Base-by-base conservation (phyloP, 768 basidiomycete species). In the Amanita muscaria region DNA sequence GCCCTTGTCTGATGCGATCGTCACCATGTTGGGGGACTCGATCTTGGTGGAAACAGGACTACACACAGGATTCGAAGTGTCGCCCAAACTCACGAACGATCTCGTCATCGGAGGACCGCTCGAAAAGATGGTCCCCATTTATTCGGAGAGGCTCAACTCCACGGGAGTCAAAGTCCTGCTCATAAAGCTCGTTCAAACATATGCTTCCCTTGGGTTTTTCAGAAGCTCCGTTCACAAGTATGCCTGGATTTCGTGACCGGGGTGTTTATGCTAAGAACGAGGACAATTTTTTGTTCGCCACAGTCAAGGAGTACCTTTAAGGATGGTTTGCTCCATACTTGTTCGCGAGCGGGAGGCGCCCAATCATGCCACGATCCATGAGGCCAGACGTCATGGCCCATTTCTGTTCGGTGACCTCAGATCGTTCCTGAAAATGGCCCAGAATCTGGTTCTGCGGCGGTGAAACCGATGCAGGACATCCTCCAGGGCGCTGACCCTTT, bases 251-350 rank as follows among this genome's bases (percentile, higher is more conserved):
- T 39, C 31, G 14, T 29, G 3, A 39, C 21, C 22, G 12, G 15
- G 15, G 4, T 18, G 16, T 27, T 29, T 7, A 49, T 46, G 14
- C 15, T 40, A 29, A 19, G 27, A 35, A 18, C 42, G 77, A 75
- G 44, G 77, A 80, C 52, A 51, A 59, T n/a, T 77, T 76, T 3
- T 59, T 82, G 12, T 81, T 82, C 51, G 60, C 79, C 29, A 64
- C 66, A 6, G 74, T 83, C 15, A 80, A 73, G 52, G 79, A 79
- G 42, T 82, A 80, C 46, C 60, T 82, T 34, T 68, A 81, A 57
- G 79, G 79, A 11, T 80, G 81, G 80, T 80, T 81, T 59, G 76
- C 72, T 10, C 79, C 79, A 0, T 80, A 80, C 54, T 63, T 80
- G 2, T 82, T 79, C 54, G 77, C 79, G 4, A 80, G 76, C 46